These are phyloP conservation scores for Fallopia convolvulus DNA, from an alignment of 148 eudicot species.

Conservation along the genomic window DNA sequence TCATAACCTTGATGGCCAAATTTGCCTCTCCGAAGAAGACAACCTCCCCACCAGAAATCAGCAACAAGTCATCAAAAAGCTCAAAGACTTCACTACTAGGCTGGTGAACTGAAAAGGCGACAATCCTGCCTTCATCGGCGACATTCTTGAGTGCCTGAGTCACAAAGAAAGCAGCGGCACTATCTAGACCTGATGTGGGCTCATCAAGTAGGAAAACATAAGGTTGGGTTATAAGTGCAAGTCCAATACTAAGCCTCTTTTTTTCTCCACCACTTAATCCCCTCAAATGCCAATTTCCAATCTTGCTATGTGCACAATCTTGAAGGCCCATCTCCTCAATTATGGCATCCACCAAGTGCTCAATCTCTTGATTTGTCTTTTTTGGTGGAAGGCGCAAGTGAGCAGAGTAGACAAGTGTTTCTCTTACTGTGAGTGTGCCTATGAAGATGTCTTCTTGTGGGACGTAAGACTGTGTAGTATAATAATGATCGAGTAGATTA, in stretches of 20 bases:
- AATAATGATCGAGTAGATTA: background rate
- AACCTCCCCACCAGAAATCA: conserved; percentile 9
- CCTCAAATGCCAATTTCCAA: conserved; percentile 15
- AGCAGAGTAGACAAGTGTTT: conserved; percentile 10
- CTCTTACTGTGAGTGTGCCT: conserved; percentile 8
- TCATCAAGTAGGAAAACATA: conserved; percentile 13
- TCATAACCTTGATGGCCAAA: too few species aligned
- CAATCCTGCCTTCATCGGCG: conserved; percentile 11
- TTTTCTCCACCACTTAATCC: conserved; percentile 12
- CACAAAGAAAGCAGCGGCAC: conserved; percentile 15
- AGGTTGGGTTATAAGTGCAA: conserved; percentile 10
- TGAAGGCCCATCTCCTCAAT: conserved; percentile 9
- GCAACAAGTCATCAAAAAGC: conserved; percentile 13
- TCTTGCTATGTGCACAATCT: conserved; percentile 9
- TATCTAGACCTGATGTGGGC: conserved; percentile 7
- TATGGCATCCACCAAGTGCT: background rate
- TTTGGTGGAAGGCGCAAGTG: conserved; percentile 5
- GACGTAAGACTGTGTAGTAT: conserved; percentile 5
- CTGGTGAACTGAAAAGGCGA: conserved; percentile 14
- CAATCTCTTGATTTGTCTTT: background rate
- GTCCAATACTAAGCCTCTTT: conserved; percentile 13
- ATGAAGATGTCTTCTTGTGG: conserved; percentile 14
- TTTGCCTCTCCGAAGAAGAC: conserved; percentile 13
- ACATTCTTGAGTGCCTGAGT: conserved; percentile 8
- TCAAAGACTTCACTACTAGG: conserved; percentile 12